Conservation (phyloP, 306 rosid genomes). For the Begonia loranthoides region DNA sequence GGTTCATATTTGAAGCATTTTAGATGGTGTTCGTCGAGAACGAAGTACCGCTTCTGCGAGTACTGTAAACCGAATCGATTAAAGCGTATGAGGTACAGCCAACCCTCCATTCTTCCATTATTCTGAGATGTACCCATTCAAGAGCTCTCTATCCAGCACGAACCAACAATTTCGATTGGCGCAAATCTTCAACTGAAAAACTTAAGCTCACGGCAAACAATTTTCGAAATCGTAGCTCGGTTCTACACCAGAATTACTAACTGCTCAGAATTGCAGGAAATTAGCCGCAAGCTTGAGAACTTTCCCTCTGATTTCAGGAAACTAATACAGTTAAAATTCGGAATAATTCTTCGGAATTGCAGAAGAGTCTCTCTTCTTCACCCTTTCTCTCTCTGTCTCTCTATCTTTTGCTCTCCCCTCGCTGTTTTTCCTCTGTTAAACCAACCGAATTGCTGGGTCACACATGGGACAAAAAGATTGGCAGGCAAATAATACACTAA, state of each 20-base stretch:
- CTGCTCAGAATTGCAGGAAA: no score
- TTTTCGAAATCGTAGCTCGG: slow-evolving; percentile 12
- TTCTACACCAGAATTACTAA: slow-evolving; percentile 1
- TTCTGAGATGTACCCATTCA: slow-evolving; percentile 26
- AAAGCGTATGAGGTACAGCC: slow-evolving; percentile 58
- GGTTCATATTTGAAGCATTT: slow-evolving; percentile 51
- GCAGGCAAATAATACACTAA: slow-evolving; percentile 4
- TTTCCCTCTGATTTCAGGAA: no score
- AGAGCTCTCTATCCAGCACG: not conserved
- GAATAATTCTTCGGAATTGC: slow-evolving; percentile 14
- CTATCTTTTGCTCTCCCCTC: not conserved
- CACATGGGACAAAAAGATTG: slow-evolving; percentile 16
- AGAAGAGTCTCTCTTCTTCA: slow-evolving; percentile 8
- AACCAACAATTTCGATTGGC: not conserved
- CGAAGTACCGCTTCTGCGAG: slow-evolving; percentile 51
- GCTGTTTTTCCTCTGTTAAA: slow-evolving; percentile 4
- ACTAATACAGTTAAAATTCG: no score
- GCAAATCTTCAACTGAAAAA: not conserved
- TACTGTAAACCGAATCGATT: slow-evolving; percentile 47
- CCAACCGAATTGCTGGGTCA: slow-evolving; percentile 5
- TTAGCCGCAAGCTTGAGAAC: no score
- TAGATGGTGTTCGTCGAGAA: slow-evolving; percentile 48
- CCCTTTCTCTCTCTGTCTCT: not conserved
- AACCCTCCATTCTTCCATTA: slow-evolving; percentile 67
- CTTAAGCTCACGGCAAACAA: not conserved